Conservation (phyloP, 495 filamentous ascomycete species). For the Bacidia rubella region DNA sequence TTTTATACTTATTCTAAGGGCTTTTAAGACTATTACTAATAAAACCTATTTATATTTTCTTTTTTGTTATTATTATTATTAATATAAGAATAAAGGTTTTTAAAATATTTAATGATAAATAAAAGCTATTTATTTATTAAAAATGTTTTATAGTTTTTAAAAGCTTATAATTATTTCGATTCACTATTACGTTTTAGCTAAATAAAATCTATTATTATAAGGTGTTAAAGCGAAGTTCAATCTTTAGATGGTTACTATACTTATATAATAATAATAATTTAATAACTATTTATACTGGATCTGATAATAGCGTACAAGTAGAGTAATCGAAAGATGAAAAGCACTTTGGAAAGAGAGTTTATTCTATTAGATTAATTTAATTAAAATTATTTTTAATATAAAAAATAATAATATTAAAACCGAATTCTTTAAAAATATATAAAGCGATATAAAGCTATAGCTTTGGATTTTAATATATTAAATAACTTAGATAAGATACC, state of each 20-base stretch:
- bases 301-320: background rate
- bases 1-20: background rate
- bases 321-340: background rate
- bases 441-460: conserved; percentile 3
- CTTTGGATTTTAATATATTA: conserved; percentile 6
- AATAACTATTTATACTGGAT: background rate
- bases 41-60: background rate
- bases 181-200: background rate
- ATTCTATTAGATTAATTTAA: background rate
- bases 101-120: background rate
- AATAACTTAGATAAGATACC: no score
- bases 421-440: background rate
- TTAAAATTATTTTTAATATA: conserved; percentile 5
- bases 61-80: background rate
- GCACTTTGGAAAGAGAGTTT: background rate
- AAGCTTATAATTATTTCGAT: background rate
- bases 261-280: background rate
- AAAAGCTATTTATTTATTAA: background rate
- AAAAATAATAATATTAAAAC: conserved; percentile 11
- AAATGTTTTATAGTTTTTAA: background rate
- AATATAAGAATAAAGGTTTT: background rate
- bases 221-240: background rate
- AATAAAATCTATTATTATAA: background rate
- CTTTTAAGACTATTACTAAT: background rate
- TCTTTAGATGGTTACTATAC: background rate